phyloP scores from a whole-genome alignment of 345 rosid species.

The Carallia brachiata region DNA sequence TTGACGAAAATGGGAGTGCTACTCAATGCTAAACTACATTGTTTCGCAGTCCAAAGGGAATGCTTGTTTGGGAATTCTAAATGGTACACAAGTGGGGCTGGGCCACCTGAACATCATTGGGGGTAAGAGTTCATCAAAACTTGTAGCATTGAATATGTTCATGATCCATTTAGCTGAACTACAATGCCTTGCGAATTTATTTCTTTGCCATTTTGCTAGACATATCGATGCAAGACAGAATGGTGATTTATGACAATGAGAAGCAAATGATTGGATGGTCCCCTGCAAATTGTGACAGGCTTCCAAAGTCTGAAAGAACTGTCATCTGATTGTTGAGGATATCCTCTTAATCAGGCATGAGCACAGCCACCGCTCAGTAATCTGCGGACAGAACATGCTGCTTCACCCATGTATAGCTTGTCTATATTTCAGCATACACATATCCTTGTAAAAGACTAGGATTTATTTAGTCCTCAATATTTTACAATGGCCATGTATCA shows the following conservation, averaged over 20 bases:
- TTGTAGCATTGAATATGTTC: background rate
- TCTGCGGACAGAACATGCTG: too few relatives aligned
- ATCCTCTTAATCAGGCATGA: too few relatives aligned
- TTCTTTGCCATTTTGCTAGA: constrained; percentile 39
- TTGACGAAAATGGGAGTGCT: too few relatives aligned
- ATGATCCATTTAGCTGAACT: background rate
- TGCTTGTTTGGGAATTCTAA: constrained; percentile 83
- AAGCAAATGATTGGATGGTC: constrained; percentile 77
- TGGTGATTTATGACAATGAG: constrained; percentile 82
- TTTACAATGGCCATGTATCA: too few relatives aligned
- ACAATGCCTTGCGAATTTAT: background rate
- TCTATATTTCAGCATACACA: too few relatives aligned
- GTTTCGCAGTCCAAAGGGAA: constrained; percentile 63
- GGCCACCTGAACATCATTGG: constrained; percentile 66
- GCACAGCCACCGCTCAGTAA: too few relatives aligned
- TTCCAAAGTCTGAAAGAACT: constrained; percentile 31
- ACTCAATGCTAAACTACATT: background rate
- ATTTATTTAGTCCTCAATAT: too few relatives aligned
- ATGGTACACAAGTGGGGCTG: constrained; percentile 78
- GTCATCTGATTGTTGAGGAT: background rate
- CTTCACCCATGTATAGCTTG: too few relatives aligned
- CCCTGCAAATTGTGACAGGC: constrained; percentile 48
- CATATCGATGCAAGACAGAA: constrained; percentile 86
- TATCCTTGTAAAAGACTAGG: too few relatives aligned
- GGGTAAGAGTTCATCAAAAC: constrained; percentile 36